A percentile compares a stretch with the other conserved stretches of the same genome.
These are phyloP conservation scores for Quercus phellos DNA, from an alignment of 331 rosid genomes.

Conservation along the genomic window DNA sequence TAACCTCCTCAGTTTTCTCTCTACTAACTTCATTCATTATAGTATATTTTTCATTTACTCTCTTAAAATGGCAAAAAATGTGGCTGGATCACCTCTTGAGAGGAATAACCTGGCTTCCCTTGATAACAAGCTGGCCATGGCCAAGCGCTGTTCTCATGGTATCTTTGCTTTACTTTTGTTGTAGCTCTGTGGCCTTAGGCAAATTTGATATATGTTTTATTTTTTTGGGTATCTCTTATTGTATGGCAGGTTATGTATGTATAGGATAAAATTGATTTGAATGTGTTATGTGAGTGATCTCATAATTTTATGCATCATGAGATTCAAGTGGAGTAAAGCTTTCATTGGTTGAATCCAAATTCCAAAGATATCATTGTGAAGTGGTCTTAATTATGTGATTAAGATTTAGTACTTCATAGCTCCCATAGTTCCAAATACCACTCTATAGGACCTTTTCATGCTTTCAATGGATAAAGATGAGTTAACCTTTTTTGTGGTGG, in stretches of 20 bases:
- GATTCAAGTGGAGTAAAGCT: not conserved
- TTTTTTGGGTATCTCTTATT: not conserved
- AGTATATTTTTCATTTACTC: not conserved
- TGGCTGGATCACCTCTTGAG: slow-evolving; percentile 50
- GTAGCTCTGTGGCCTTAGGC: not conserved
- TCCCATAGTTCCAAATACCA: not conserved
- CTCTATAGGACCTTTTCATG: slow-evolving; percentile 2
- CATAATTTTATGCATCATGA: not conserved
- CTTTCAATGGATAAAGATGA: slow-evolving; percentile 2
- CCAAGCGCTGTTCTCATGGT: slow-evolving; percentile 73
- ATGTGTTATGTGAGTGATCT: slow-evolving; percentile 11
- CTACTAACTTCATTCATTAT: not conserved
- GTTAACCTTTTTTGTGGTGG: not conserved
- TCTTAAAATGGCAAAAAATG: slow-evolving; percentile 51
- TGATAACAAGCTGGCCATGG: slow-evolving; percentile 78
- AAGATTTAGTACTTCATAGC: slow-evolving; percentile 23
- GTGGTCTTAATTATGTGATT: slow-evolving; percentile 11
- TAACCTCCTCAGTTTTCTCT: not conserved
- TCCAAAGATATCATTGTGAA: not conserved
- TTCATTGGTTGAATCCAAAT: not conserved
- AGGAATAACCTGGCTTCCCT: slow-evolving; percentile 41
- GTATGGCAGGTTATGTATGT: not conserved
- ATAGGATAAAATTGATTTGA: not conserved
- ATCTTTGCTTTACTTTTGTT: not conserved
- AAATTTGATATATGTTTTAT: not conserved